Conservation (phyloP, 1,284 basidiomycete species). For the Heterobasidion occidentale region DNA sequence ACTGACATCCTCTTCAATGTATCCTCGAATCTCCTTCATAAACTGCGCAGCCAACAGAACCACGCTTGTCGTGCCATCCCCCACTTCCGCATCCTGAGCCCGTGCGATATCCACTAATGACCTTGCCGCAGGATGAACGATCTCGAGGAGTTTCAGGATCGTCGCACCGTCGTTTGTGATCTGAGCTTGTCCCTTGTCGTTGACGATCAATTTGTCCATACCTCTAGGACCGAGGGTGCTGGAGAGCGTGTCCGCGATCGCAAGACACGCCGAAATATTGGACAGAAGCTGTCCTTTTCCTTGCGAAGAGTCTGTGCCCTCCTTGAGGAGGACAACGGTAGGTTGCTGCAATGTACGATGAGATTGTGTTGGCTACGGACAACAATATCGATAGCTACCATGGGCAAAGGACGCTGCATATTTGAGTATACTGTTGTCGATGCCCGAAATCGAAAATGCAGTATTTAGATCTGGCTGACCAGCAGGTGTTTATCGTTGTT, state of each 20-base stretch:
- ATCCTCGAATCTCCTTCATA: conserved; percentile 86
- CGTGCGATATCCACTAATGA: conserved; percentile 97
- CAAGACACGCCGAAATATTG: conserved; percentile 94
- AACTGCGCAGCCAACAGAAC: conserved; percentile 92
- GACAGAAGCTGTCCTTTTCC: conserved; percentile 91
- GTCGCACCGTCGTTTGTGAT: conserved; percentile 99
- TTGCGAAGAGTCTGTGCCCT: conserved; percentile 96
- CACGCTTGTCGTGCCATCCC: conserved; percentile 96
- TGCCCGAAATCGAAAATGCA: not conserved
- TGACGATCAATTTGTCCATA: conserved; percentile 97
- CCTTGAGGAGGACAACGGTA: conserved; percentile 86
- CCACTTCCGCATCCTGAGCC: conserved; percentile 97
- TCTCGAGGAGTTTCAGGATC: conserved; percentile 94
- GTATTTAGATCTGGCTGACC: not conserved
- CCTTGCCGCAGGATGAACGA: conserved; percentile 95
- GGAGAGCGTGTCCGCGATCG: conserved; percentile 83
- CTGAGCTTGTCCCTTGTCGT: conserved; percentile 88
- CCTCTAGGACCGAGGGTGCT: conserved; percentile 97
- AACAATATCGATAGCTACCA: conserved; percentile 33
- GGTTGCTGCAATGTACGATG: conserved; percentile 62
- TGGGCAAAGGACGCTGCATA: conserved; percentile 71
- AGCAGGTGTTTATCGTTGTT: conserved; percentile 1
- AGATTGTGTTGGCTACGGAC: not conserved
- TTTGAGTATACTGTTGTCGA: conserved; percentile 20
- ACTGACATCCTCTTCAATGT: conserved; percentile 96